Conservation (phyloP, 768 basidiomycete genomes). For the Collybiopsis confluens region DNA sequence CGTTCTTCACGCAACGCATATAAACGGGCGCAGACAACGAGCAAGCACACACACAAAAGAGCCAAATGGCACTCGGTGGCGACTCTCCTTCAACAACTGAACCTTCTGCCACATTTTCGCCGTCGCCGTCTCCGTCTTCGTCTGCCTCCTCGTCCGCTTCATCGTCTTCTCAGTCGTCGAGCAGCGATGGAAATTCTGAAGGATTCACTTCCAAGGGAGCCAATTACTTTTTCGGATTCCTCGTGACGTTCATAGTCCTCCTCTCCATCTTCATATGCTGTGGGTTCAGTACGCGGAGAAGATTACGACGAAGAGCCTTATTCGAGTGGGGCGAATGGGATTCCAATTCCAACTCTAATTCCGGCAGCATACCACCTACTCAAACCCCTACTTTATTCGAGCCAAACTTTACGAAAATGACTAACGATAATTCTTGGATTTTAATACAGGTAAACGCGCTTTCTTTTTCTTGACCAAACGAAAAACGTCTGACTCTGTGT, state of each 20-base stretch:
- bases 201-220: constrained; percentile 26
- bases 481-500: neutral
- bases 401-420: constrained; percentile 10
- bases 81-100: neutral
- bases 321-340: constrained; percentile 5
- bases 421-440: constrained; percentile 7
- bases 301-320: constrained; percentile 24
- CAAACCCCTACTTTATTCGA: constrained; percentile 13
- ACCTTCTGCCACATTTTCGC: neutral
- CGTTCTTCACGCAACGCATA: too few relatives aligned
- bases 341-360: neutral
- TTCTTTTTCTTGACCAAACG: neutral
- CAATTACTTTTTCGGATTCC: constrained; percentile 49
- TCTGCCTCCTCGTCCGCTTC: neutral
- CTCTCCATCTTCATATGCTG: constrained; percentile 50
- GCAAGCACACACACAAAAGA: too few relatives aligned
- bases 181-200: neutral
- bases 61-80: too few relatives aligned
- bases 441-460: constrained; percentile 16
- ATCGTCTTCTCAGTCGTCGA: neutral
- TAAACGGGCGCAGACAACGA: too few relatives aligned
- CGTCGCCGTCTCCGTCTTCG: too few relatives aligned
- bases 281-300: constrained; percentile 42
- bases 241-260: constrained; percentile 44
- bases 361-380: neutral